Conservation (phyloP, 345 rosid species). For the Lepidium didymum region DNA sequence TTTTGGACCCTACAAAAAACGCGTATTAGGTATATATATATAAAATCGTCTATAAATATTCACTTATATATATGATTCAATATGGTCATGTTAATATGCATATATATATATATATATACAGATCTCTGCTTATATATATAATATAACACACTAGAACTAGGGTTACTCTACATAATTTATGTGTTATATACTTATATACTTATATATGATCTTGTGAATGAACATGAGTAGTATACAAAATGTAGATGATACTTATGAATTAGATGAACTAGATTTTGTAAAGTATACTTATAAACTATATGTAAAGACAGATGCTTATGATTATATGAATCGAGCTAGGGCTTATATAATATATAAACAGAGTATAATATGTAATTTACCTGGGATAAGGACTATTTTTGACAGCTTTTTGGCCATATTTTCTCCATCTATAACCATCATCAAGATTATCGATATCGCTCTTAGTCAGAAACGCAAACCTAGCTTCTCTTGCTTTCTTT, state of each 20-base stretch:
- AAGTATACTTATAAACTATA: background rate
- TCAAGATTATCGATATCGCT: constrained; percentile 94
- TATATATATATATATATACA: constrained; percentile 20
- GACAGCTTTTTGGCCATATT: constrained; percentile 98
- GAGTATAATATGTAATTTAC: constrained; percentile 28
- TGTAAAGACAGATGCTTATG: background rate
- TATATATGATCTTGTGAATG: background rate
- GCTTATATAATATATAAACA: background rate
- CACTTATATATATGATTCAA: background rate
- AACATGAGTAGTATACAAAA: background rate
- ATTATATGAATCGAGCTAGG: constrained; percentile 10
- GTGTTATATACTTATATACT: background rate
- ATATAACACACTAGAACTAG: constrained; percentile 19
- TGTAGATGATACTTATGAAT: background rate
- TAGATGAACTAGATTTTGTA: background rate
- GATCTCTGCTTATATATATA: constrained; percentile 6
- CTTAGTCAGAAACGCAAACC: constrained; percentile 95
- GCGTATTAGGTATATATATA: constrained; percentile 28
- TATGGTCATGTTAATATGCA: constrained; percentile 19
- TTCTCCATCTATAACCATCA: constrained; percentile 96
- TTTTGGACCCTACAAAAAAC: constrained; percentile 25
- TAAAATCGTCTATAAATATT: constrained; percentile 14
- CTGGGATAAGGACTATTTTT: constrained; percentile 97
- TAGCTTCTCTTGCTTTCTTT: constrained; percentile 71
- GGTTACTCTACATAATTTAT: constrained; percentile 1